A percentile compares a stretch with the other conserved stretches of the same genome.
Conservation (phyloP, 2,329 filamentous ascomycete species). For the Colletotrichum truncatum region DNA sequence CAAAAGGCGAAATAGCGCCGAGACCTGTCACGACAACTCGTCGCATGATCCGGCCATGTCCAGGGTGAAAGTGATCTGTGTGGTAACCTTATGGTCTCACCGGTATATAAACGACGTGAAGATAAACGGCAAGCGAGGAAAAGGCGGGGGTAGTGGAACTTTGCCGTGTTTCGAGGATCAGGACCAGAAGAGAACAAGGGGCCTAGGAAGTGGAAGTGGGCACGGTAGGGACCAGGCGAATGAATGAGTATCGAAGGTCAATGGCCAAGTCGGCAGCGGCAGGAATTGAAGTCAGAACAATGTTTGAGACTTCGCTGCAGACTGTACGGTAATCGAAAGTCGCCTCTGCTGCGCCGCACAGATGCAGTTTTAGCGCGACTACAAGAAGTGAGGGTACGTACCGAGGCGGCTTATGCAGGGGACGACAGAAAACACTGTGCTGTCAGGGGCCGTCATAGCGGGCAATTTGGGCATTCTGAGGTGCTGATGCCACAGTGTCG, state of each 20-base stretch:
- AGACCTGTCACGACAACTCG: slow-evolving; percentile 87
- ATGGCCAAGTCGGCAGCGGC: background rate
- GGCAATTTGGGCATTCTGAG: background rate
- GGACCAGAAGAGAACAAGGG: background rate
- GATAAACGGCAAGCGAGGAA: background rate
- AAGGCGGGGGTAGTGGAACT: background rate
- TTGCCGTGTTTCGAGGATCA: background rate
- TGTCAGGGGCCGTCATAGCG: slow-evolving; percentile 15
- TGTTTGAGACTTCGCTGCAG: slow-evolving; percentile 14
- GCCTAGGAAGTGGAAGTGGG: background rate
- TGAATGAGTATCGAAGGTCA: background rate
- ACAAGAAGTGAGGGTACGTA: background rate
- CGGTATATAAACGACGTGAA: background rate
- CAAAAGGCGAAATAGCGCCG: slow-evolving; percentile 84
- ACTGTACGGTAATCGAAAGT: background rate
- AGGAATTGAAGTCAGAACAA: slow-evolving; percentile 22
- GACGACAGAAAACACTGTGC: slow-evolving; percentile 15
- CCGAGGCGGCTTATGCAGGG: background rate
- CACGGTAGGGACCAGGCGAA: background rate
- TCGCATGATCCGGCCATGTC: slow-evolving; percentile 63
- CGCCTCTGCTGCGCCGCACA: slow-evolving; percentile 26
- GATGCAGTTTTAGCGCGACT: slow-evolving; percentile 21
- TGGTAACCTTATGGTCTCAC: slow-evolving; percentile 4
- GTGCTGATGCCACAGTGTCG: slow-evolving; percentile 8
- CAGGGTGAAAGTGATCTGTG: slow-evolving; percentile 21